These are phyloP conservation scores for Pythium brachiatum DNA, from an alignment of 352 stramenopile species.

Conservation along the genomic window DNA sequence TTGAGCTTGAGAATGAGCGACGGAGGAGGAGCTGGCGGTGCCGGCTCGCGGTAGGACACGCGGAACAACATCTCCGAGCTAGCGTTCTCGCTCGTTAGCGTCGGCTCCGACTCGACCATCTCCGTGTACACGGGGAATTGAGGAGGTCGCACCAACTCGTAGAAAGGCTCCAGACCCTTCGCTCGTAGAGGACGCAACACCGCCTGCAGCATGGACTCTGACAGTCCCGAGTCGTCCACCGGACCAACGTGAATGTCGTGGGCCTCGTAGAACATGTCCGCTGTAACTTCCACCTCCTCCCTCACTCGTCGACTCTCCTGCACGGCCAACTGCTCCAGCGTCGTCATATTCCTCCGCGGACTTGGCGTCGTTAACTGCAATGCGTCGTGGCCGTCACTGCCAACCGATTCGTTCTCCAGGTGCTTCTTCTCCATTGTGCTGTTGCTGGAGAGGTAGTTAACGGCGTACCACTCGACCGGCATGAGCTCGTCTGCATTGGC, in stretches of 20 bases:
- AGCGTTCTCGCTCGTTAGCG: conserved; percentile 11
- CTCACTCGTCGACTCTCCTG: conserved; percentile 16
- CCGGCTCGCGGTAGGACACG: conserved; percentile 67
- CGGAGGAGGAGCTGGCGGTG: conserved; percentile 30
- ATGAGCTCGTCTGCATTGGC: conserved; percentile 82
- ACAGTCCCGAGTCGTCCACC: not conserved
- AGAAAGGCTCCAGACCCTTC: conserved; percentile 55
- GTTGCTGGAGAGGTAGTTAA: conserved; percentile 66
- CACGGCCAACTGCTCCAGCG: conserved; percentile 19
- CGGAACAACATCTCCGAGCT: conserved; percentile 52
- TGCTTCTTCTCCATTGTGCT: conserved; percentile 54
- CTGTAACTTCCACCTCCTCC: conserved; percentile 17
- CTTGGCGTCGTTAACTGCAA: conserved; percentile 7
- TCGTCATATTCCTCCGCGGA: conserved; percentile 3
- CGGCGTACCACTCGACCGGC: conserved; percentile 83
- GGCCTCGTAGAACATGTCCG: conserved; percentile 23
- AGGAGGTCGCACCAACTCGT: conserved; percentile 53
- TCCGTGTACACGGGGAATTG: conserved; percentile 22
- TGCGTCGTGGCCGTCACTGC: conserved; percentile 27
- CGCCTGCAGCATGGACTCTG: conserved; percentile 4
- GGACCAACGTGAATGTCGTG: not conserved
- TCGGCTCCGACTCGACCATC: conserved; percentile 30
- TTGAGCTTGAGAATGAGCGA: conserved; percentile 37
- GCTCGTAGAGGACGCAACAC: conserved; percentile 36
- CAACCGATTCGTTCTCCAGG: conserved; percentile 7